phyloP scores from a whole-genome alignment of 306 rosid genomes.

The Medicago ruthenica region DNA sequence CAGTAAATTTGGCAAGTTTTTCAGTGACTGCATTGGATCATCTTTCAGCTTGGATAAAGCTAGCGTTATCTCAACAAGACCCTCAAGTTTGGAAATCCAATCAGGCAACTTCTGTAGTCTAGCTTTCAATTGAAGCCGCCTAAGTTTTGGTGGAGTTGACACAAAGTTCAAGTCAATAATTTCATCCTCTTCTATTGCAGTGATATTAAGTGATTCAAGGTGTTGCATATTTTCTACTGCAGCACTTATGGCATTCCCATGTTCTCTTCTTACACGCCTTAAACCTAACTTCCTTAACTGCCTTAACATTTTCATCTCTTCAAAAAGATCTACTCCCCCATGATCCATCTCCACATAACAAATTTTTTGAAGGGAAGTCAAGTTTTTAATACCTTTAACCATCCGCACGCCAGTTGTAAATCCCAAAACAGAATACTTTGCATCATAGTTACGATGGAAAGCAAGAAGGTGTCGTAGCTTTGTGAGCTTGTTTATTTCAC shows the following conservation, averaged over 20 bases:
- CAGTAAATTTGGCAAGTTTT: not conserved
- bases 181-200: not conserved
- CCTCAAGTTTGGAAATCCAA: conserved; percentile 1
- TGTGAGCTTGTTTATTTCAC: conserved; percentile 5
- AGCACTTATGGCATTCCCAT: conserved; percentile 1
- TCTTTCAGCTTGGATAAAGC: conserved; percentile 10
- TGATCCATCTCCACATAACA: conserved; percentile 7
- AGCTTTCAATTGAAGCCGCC: not conserved
- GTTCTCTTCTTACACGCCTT: not conserved
- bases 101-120: conserved; percentile 15
- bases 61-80: not conserved
- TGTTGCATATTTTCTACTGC: conserved; percentile 10
- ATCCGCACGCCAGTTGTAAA: conserved; percentile 4
- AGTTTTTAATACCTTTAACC: conserved; percentile 2
- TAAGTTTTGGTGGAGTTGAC: conserved; percentile 2
- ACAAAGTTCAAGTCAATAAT: not conserved
- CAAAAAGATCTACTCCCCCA: conserved; percentile 4
- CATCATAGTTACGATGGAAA: conserved; percentile 2
- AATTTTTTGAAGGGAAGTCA: conserved; percentile 15
- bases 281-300: not conserved
- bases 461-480: not conserved
- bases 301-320: conserved; percentile 1
- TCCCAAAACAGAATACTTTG: not conserved
- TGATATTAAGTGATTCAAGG: conserved; percentile 7
- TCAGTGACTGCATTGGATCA: not conserved